Conservation (phyloP, 1,284 basidiomycete species). For the Cryptococcus sp. region DNA sequence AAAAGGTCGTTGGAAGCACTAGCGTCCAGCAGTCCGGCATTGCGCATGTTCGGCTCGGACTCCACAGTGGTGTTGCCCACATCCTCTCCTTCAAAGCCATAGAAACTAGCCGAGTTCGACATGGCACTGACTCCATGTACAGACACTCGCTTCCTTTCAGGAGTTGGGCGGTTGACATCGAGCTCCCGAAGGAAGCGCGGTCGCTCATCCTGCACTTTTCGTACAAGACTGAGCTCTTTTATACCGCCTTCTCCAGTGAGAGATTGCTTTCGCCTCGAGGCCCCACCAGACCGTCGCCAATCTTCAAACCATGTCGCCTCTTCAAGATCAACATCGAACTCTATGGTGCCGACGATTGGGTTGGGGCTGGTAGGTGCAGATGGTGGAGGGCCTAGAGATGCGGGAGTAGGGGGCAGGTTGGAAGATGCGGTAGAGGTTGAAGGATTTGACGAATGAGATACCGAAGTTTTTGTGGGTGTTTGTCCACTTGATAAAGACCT, state of each 20-base stretch:
- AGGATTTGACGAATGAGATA: constrained; percentile 15
- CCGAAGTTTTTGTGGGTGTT: constrained; percentile 12
- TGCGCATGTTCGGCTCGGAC: constrained; percentile 3
- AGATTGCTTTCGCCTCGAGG: constrained; percentile 9
- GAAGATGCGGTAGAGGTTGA: constrained; percentile 15
- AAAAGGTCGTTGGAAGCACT: constrained; percentile 20
- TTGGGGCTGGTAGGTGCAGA: constrained; percentile 4
- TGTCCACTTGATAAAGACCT: constrained; percentile 11
- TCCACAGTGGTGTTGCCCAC: constrained; percentile 3
- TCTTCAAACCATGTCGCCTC: constrained; percentile 44
- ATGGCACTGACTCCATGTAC: constrained; percentile 18
- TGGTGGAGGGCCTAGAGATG: constrained; percentile 14
- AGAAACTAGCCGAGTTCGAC: constrained; percentile 16
- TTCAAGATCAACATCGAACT: constrained; percentile 49
- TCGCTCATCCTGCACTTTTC: constrained; percentile 27
- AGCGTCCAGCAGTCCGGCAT: constrained; percentile 8
- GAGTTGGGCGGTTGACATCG: constrained; percentile 17
- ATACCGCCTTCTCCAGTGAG: constrained; percentile 18
- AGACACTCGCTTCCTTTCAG: not conserved
- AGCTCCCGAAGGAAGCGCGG: constrained; percentile 36
- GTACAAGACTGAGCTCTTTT: constrained; percentile 36
- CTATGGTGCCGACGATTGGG: constrained; percentile 47
- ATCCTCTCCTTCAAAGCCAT: constrained; percentile 16
- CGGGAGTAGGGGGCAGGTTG: constrained; percentile 25
- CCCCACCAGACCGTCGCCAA: constrained; percentile 28